Evolutionary conservation across 768 basidiomycete species (phyloP).

Genomic region (Mycena albidolilacea): DNA sequence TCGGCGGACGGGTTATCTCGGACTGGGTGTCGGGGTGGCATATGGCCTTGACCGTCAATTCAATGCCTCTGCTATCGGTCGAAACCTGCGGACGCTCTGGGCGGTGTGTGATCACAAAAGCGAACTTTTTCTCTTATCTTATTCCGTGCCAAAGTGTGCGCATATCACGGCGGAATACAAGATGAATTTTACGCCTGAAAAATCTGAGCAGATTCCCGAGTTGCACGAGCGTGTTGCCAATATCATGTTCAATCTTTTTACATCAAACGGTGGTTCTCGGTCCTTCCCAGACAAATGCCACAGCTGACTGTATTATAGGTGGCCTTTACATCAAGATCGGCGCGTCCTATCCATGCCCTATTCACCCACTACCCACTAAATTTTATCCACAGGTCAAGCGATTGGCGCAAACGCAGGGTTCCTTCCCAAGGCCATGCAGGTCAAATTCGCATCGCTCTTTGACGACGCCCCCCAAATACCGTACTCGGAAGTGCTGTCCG

Average conservation of each 20-base stretch:
- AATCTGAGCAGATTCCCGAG: constrained; percentile 80
- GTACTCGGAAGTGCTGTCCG: constrained; percentile 75
- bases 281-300: too few relatives aligned
- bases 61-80: constrained; percentile 70
- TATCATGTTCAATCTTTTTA: constrained; percentile 82
- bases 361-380: not conserved
- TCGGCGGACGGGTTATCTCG: constrained; percentile 54
- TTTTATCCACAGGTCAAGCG: constrained; percentile 66
- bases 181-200: constrained; percentile 84
- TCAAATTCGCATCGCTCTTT: constrained; percentile 86
- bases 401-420: constrained; percentile 90
- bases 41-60: constrained; percentile 65
- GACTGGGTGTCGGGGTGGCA: constrained; percentile 55
- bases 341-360: constrained; percentile 42
- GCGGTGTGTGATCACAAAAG: constrained; percentile 53
- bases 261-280: constrained; percentile 70
- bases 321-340: constrained; percentile 91
- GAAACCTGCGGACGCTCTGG: constrained; percentile 69
- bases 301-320: too few relatives aligned
- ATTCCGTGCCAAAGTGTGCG: constrained; percentile 64
- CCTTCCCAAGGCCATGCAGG: constrained; percentile 86
- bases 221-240: constrained; percentile 90
- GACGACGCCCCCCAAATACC: constrained; percentile 92
- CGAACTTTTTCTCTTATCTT: not conserved
- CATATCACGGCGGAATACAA: constrained; percentile 89